Evolutionary conservation across 2,329 filamentous ascomycete species (phyloP).

Genomic region (Peltaster fructicola): DNA sequence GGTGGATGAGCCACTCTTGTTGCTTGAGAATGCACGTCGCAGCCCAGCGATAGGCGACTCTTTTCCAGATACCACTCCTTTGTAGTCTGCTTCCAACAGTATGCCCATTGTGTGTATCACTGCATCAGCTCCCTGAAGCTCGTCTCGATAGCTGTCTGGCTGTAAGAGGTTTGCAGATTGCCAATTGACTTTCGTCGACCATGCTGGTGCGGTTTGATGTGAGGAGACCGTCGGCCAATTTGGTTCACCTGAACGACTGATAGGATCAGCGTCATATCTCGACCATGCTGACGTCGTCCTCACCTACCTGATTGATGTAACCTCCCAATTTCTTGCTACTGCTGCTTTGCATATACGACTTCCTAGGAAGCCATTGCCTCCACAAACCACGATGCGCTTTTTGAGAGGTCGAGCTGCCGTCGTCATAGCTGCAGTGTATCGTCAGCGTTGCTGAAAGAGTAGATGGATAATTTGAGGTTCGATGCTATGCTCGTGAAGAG

Average conservation of each 20-base stretch:
- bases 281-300: too few species aligned
- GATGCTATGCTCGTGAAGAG: too few species aligned
- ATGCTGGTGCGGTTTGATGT: conserved; percentile 51
- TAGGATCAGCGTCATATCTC: conserved; percentile 1
- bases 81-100: conserved; percentile 93
- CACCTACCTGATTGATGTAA: conserved; percentile 71
- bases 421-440: too few species aligned
- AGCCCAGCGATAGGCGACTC: conserved; percentile 70
- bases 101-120: conserved; percentile 95
- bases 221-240: conserved; percentile 67
- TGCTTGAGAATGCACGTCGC: conserved; percentile 55
- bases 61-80: conserved; percentile 66
- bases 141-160: conserved; percentile 58
- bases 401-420: too few species aligned
- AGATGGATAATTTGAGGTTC: too few species aligned
- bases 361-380: conserved; percentile 79
- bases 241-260: conserved; percentile 76
- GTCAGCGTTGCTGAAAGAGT: too few species aligned
- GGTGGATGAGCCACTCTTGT: conserved; percentile 37
- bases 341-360: conserved; percentile 81
- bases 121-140: conserved; percentile 60
- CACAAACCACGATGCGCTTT: conserved; percentile 77
- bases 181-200: conserved; percentile 74
- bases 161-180: conserved; percentile 74
- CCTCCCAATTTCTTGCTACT: conserved; percentile 70